Base-by-base conservation (phyloP, 129 eudicot genomes). In the Artemisia argyi region DNA sequence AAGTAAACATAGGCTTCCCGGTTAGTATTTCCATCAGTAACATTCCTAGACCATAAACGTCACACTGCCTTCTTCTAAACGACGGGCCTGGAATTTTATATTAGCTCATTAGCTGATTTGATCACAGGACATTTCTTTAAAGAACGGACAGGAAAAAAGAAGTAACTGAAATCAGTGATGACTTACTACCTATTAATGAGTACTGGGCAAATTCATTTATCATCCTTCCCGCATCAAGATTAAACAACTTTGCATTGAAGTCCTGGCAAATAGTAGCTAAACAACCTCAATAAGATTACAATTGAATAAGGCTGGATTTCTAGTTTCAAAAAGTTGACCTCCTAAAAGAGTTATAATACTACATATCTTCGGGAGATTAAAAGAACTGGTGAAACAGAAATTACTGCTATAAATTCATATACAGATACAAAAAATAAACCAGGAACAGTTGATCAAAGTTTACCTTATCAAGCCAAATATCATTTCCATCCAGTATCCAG, bases 381-480 rank as follows among this genome's bases (percentile, higher is more conserved):
- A 17, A 49, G n/a, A 14, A n/a, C 0, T 14, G n/a, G 59, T 3
- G 5, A 53, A 53, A 53, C 59, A 53, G 35, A 2, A n/a, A 2
- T 53, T n/a, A 7, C 17, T 14, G 59, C 4, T 11, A 53, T 53
- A 14, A 53, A 13, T n/a, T 6, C 5, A 15, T 13, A 39, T 11
- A 16, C 1, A 44, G 9, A 17, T 42, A 11, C n/a, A 44, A 18
- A 44, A 65, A 18, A 8, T 15, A 14, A 16, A 42, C 19, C 16
- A 65, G 11, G 35, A 44, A 44, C 30, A 17, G 7, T 32, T 26
- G 7, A 2, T 12, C 7, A 68, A 68, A 51, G 73, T 16, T 52
- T 52, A 68, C 73, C 73, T 68, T 28, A 50, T 68, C 61, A 68
- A 68, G 48, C 73, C 61, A 68, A 28, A 68, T 68, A n/a, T 68